Percentiles rank a stretch among this genome's conserved stretches.
phyloP scores from a whole-genome alignment of 1,284 basidiomycete genomes.

The Irpex lacteus region DNA sequence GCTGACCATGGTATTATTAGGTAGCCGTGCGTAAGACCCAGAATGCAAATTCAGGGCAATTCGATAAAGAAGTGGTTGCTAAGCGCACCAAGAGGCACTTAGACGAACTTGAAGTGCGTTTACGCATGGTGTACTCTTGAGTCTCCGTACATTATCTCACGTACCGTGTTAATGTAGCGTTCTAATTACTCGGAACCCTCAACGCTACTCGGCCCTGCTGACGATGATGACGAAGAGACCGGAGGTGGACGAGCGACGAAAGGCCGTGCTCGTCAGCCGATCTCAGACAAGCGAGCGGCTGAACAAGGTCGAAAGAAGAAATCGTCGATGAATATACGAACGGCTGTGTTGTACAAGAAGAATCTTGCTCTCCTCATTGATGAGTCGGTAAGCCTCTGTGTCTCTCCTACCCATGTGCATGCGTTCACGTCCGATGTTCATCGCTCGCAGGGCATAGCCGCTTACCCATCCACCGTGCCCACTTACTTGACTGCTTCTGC shows the following conservation, averaged over 20 bases:
- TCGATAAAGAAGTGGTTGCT: constrained; percentile 64
- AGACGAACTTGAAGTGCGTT: constrained; percentile 73
- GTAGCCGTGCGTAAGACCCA: constrained; percentile 41
- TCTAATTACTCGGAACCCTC: constrained; percentile 75
- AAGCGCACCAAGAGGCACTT: constrained; percentile 74
- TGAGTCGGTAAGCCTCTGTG: constrained; percentile 62
- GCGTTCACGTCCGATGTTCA: neutral
- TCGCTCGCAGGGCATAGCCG: constrained; percentile 52
- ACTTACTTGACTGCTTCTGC: constrained; percentile 58
- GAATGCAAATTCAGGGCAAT: constrained; percentile 21
- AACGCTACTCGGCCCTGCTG: constrained; percentile 31
- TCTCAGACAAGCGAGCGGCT: constrained; percentile 64
- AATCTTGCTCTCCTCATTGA: constrained; percentile 67
- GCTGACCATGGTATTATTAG: neutral
- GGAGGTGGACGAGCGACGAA: constrained; percentile 40
- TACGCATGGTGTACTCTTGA: neutral
- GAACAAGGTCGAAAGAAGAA: constrained; percentile 63
- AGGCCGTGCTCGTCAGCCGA: constrained; percentile 66
- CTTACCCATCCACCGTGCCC: constrained; percentile 47
- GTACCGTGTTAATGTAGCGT: constrained; percentile 39
- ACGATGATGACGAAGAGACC: constrained; percentile 34
- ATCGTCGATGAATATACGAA: constrained; percentile 75
- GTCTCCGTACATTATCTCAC: neutral
- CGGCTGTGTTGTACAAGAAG: constrained; percentile 78
- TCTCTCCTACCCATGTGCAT: neutral